These are phyloP conservation scores for Rhododendron simsii DNA, from an alignment of 148 eudicot genomes.

Conservation along the genomic window DNA sequence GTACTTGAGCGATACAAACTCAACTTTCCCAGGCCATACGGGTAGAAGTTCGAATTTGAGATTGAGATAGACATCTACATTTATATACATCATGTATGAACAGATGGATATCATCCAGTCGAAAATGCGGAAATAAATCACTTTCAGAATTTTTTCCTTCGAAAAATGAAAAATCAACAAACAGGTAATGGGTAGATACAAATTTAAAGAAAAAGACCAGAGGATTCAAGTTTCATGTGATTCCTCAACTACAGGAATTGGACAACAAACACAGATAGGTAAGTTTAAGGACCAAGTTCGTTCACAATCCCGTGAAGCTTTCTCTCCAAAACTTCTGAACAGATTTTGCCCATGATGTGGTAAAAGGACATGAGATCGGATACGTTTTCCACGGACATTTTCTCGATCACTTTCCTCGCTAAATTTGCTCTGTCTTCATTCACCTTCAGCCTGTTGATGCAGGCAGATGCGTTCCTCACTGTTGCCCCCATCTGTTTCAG, in stretches of 20 bases:
- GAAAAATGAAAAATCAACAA: not conserved
- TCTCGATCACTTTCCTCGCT: conserved; percentile 57
- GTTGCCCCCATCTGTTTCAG: conserved; percentile 74
- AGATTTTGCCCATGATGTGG: conserved; percentile 62
- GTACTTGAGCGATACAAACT: not conserved
- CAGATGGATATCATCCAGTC: no score
- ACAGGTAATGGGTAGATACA: not conserved
- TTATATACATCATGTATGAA: no score
- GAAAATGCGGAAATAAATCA: not conserved
- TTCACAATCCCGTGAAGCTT: conserved; percentile 41
- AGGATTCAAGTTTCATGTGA: conserved; percentile 12
- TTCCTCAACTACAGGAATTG: not conserved
- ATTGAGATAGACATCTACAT: not conserved
- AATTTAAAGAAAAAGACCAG: not conserved
- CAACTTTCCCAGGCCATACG: not conserved
- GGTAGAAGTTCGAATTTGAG: not conserved
- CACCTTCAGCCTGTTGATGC: conserved; percentile 40
- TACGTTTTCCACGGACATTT: conserved; percentile 59
- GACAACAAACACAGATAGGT: not conserved
- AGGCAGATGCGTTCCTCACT: conserved; percentile 60
- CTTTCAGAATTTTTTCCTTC: not conserved
- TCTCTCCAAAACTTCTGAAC: conserved; percentile 52
- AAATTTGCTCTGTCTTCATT: conserved; percentile 44
- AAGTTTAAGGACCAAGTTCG: conserved; percentile 16
- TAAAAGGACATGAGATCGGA: conserved; percentile 59